These are phyloP conservation scores for Nakataea oryzae DNA, from an alignment of 2,329 filamentous ascomycete genomes.

Conservation along the genomic window DNA sequence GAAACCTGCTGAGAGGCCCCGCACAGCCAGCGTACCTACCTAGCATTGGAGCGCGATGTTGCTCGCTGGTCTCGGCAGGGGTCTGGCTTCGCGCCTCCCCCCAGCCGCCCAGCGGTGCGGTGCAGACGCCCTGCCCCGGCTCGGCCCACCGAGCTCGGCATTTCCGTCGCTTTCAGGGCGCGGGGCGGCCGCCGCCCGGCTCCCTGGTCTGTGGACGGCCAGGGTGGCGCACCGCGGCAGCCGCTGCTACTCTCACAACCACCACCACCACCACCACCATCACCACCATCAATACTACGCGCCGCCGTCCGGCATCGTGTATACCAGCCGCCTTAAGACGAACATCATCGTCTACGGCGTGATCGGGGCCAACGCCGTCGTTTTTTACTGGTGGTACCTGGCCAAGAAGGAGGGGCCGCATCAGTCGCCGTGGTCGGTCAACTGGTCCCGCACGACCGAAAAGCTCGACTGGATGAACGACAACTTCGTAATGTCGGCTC, in stretches of 20 bases:
- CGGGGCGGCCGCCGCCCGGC: no score
- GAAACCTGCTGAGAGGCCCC: no score
- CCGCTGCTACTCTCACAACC: background rate
- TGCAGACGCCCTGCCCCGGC: background rate
- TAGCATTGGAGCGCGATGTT: background rate
- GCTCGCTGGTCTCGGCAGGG: background rate
- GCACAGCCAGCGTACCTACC: no score
- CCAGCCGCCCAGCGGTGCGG: no score
- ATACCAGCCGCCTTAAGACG: background rate
- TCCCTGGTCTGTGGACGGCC: no score
- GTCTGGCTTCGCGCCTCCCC: no score
- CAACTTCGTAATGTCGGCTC: constrained; percentile 11
- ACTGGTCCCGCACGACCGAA: background rate
- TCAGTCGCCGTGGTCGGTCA: background rate
- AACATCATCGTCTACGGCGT: background rate
- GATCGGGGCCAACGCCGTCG: background rate
- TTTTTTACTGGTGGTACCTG: background rate
- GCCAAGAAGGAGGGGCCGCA: background rate
- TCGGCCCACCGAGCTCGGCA: background rate
- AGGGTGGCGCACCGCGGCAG: no score
- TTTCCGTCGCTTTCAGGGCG: background rate
- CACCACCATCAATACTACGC: no score
- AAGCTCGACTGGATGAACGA: constrained; percentile 2
- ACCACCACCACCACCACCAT: no score
- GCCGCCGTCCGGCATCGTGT: background rate